These are phyloP conservation scores for Chaetomium cochliodes DNA, from an alignment of 495 filamentous ascomycete genomes.

Conservation along the genomic window DNA sequence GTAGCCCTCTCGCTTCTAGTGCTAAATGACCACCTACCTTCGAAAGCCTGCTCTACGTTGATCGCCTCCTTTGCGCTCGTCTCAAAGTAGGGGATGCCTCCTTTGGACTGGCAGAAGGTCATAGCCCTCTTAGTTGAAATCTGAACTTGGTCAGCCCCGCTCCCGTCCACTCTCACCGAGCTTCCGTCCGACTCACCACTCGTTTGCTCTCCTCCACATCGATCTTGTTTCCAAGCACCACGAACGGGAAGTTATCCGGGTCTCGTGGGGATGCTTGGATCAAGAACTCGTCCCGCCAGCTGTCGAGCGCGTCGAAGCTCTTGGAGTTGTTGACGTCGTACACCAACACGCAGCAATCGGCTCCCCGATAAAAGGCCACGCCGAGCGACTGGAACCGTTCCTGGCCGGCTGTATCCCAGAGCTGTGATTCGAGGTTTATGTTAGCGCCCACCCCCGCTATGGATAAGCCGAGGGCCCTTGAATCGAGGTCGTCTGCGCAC, in stretches of 20 bases:
- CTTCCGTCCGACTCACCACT: conserved; percentile 55
- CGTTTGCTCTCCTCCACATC: conserved; percentile 98
- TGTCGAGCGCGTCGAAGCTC: conserved; percentile 97
- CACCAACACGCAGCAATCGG: conserved; percentile 97
- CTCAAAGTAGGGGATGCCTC: conserved; percentile 97
- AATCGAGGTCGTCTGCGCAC: conserved; percentile 45
- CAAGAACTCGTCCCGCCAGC: conserved; percentile 97
- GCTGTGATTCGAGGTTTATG: conserved; percentile 48
- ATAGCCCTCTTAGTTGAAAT: conserved; percentile 93
- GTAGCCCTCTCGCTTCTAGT: not conserved
- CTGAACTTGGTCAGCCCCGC: conserved; percentile 40
- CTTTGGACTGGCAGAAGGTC: conserved; percentile 97
- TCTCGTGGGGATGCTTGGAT: conserved; percentile 96
- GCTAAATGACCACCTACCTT: conserved; percentile 58
- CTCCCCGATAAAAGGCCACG: conserved; percentile 96
- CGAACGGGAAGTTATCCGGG: conserved; percentile 97
- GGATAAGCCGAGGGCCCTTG: too few relatives aligned
- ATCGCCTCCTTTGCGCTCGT: conserved; percentile 98
- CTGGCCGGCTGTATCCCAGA: conserved; percentile 98
- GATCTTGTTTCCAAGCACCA: conserved; percentile 98
- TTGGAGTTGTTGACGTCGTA: conserved; percentile 99
- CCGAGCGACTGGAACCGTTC: conserved; percentile 97
- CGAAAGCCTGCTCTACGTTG: conserved; percentile 98
- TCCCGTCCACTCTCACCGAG: not conserved
- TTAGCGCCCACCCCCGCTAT: conserved; percentile 8